These are phyloP conservation scores for Colletotrichum cereale DNA, from an alignment of 2,329 filamentous ascomycete species.

Conservation along the genomic window DNA sequence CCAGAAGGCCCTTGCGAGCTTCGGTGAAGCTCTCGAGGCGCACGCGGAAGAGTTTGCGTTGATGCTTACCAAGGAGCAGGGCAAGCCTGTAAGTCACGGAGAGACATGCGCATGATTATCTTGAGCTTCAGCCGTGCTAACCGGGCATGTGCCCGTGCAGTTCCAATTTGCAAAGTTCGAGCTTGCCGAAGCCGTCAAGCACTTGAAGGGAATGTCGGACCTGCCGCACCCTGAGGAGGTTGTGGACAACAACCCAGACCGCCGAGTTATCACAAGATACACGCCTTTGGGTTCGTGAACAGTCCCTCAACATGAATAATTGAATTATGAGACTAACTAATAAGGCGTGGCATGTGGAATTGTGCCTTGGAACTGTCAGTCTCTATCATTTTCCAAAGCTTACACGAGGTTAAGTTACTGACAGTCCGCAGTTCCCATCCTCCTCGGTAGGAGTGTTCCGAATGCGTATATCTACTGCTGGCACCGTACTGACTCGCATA, in stretches of 20 bases:
- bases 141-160: neutral
- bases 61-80: constrained; percentile 42
- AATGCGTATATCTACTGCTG: neutral
- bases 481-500: neutral
- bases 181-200: constrained; percentile 27
- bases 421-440: constrained; percentile 31
- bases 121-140: constrained; percentile 9
- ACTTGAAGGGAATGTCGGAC: constrained; percentile 28
- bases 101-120: neutral
- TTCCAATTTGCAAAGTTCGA: constrained; percentile 31
- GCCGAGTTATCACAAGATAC: constrained; percentile 48
- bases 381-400: constrained; percentile 61
- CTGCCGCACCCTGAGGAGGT: constrained; percentile 38
- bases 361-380: constrained; percentile 68
- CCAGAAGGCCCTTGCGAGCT: constrained; percentile 42
- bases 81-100: constrained; percentile 41
- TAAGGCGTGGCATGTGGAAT: constrained; percentile 57
- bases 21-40: constrained; percentile 40
- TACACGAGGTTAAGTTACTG: neutral
- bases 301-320: constrained; percentile 41
- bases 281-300: constrained; percentile 50
- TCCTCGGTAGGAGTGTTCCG: constrained; percentile 25
- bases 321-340: neutral
- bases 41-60: constrained; percentile 32
- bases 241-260: constrained; percentile 45